Conservation (phyloP, 495 filamentous ascomycete genomes). For the Aspergillus hancockii region DNA sequence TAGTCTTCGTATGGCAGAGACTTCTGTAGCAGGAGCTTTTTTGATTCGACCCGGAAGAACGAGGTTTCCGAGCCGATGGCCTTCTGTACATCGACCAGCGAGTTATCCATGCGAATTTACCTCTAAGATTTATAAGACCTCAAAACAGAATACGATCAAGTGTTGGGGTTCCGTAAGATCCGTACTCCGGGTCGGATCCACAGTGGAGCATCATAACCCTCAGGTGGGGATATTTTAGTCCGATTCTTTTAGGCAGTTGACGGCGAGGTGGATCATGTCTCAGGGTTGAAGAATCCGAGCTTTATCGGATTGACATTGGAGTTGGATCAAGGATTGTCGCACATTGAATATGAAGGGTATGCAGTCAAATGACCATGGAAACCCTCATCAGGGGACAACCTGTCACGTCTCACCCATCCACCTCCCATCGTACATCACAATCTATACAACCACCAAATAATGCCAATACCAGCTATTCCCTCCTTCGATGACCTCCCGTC, state of each 20-base stretch:
- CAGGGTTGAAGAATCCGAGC: not conserved
- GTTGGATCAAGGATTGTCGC: not conserved
- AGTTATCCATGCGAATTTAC: not conserved
- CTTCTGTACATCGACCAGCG: not conserved
- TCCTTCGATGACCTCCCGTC: slow-evolving; percentile 60
- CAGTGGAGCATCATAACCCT: not conserved
- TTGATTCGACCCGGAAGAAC: not conserved
- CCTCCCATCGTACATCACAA: slow-evolving; percentile 7
- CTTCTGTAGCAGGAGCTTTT: not conserved
- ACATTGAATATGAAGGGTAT: not conserved
- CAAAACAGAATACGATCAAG: not conserved
- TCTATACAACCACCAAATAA: not conserved
- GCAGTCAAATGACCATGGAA: not conserved
- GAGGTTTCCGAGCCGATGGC: not conserved
- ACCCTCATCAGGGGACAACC: not conserved
- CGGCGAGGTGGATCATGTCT: not conserved
- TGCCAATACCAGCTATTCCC: slow-evolving; percentile 24
- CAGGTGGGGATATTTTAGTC: not conserved
- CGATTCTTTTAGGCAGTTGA: not conserved
- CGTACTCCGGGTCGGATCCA: not conserved
- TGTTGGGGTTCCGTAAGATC: not conserved
- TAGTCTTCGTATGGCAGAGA: too few relatives aligned
- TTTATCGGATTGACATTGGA: not conserved
- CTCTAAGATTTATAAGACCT: not conserved
- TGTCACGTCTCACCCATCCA: not conserved